Percentiles rank a stretch among this genome's conserved stretches.
These are phyloP conservation scores for Cyberlindnera lachancei DNA, from an alignment of 805 yeast species.

Conservation along the genomic window DNA sequence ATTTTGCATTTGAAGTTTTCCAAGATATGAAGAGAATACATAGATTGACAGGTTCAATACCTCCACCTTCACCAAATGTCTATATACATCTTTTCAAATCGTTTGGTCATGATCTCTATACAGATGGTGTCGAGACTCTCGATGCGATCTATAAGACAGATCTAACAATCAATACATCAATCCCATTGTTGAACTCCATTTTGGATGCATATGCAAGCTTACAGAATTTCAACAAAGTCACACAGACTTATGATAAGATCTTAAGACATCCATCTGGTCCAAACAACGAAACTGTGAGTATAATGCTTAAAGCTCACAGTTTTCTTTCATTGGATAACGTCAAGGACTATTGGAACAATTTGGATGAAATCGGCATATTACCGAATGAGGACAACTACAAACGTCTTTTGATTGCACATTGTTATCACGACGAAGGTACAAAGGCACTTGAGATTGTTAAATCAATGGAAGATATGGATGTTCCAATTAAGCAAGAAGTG, in stretches of 20 bases:
- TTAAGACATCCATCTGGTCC: conserved; percentile 43
- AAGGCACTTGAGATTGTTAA: conserved; percentile 47
- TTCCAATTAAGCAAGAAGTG: conserved; percentile 36
- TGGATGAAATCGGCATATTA: conserved; percentile 38
- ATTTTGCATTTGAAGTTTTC: conserved; percentile 56
- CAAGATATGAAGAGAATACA: conserved; percentile 49
- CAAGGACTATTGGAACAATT: conserved; percentile 51
- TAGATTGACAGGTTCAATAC: conserved; percentile 40
- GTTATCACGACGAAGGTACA: conserved; percentile 52
- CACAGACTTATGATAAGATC: conserved; percentile 55
- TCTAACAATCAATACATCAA: conserved; percentile 44
- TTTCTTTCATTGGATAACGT: conserved; percentile 47
- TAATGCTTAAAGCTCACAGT: conserved; percentile 60
- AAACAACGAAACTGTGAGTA: conserved; percentile 55
- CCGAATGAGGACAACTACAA: conserved; percentile 47
- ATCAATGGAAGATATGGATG: conserved; percentile 40
- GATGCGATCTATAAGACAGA: conserved; percentile 64
- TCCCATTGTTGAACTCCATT: conserved; percentile 50
- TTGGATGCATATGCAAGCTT: conserved; percentile 57
- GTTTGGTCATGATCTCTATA: conserved; percentile 52
- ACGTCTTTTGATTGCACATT: conserved; percentile 63
- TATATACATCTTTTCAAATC: conserved; percentile 52
- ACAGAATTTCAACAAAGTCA: conserved; percentile 46
- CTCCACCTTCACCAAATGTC: conserved; percentile 47
- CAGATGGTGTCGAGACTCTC: conserved; percentile 57